Evolutionary conservation across 139 green algal genomes (phyloP).

Genomic region (Chlamydomonas sphaeroides): DNA sequence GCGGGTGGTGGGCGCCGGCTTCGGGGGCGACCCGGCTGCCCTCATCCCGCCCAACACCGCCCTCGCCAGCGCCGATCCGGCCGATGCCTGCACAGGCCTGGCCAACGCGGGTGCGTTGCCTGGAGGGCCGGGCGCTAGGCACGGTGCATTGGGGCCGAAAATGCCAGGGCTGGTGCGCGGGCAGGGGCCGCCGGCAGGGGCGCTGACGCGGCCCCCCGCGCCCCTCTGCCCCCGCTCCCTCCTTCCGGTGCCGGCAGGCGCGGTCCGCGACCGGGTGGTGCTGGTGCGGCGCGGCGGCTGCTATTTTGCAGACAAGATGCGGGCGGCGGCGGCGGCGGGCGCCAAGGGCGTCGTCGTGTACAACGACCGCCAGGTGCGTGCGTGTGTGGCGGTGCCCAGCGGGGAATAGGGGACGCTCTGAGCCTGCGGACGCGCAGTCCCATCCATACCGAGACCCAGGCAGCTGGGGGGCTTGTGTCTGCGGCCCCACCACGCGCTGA

Average conservation of each 20-base stretch:
- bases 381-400: not conserved
- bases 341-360: conserved; percentile 74
- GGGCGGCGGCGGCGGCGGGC: conserved; percentile 66
- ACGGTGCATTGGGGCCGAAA: too few relatives aligned
- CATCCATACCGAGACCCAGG: too few relatives aligned
- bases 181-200: too few relatives aligned
- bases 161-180: too few relatives aligned
- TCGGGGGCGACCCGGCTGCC: not conserved
- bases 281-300: conserved; percentile 75
- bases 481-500: too few relatives aligned
- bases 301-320: conserved; percentile 72
- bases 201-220: too few relatives aligned
- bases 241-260: not conserved
- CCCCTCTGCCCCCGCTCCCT: not conserved
- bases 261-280: conserved; percentile 60
- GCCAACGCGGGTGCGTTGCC: conserved; percentile 28
- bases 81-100: conserved; percentile 7
- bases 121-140: too few relatives aligned
- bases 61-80: not conserved
- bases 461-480: too few relatives aligned
- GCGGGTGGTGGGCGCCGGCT: conserved; percentile 10
- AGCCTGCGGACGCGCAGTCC: too few relatives aligned
- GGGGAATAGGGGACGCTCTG: too few relatives aligned
- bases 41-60: not conserved
- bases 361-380: conserved; percentile 67